These are phyloP conservation scores for Pythium dissimile DNA, from an alignment of 352 stramenopile species.

Conservation along the genomic window DNA sequence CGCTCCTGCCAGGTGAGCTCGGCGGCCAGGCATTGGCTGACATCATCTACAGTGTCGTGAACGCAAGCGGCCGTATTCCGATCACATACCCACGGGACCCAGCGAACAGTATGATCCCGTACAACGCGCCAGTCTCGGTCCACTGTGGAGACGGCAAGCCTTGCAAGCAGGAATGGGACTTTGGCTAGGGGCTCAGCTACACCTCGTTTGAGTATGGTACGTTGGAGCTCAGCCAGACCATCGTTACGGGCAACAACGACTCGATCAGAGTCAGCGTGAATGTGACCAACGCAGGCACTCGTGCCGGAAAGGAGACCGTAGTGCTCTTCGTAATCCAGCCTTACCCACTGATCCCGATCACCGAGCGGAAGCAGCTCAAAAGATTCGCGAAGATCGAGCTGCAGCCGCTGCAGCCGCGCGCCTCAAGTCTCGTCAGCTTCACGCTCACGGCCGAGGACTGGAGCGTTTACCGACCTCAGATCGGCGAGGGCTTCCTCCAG, in stretches of 20 bases:
- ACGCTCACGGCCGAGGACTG: constrained; percentile 49
- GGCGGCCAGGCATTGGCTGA: constrained; percentile 78
- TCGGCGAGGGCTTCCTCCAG: constrained; percentile 51
- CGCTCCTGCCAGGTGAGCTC: constrained; percentile 68
- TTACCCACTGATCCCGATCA: constrained; percentile 53
- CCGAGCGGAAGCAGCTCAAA: constrained; percentile 79
- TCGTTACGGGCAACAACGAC: constrained; percentile 22
- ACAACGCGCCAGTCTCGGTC: constrained; percentile 30
- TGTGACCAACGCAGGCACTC: constrained; percentile 66
- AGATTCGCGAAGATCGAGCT: constrained; percentile 70
- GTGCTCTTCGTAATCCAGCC: constrained; percentile 78
- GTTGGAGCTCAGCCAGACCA: constrained; percentile 38
- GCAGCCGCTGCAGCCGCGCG: constrained; percentile 31
- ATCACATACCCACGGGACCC: constrained; percentile 71
- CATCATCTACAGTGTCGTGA: constrained; percentile 70
- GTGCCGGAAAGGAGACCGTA: constrained; percentile 63
- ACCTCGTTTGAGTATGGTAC: constrained; percentile 57
- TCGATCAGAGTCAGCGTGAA: constrained; percentile 44
- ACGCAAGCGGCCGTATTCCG: constrained; percentile 70
- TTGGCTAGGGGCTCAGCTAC: constrained; percentile 67
- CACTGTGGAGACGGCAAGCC: constrained; percentile 37
- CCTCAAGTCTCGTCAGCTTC: constrained; percentile 36
- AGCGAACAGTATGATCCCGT: constrained; percentile 27
- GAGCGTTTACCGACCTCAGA: constrained; percentile 61
- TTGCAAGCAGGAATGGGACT: constrained; percentile 67